Conservation (phyloP, 768 basidiomycete species). For the Boletus pseudo-olivaceus region DNA sequence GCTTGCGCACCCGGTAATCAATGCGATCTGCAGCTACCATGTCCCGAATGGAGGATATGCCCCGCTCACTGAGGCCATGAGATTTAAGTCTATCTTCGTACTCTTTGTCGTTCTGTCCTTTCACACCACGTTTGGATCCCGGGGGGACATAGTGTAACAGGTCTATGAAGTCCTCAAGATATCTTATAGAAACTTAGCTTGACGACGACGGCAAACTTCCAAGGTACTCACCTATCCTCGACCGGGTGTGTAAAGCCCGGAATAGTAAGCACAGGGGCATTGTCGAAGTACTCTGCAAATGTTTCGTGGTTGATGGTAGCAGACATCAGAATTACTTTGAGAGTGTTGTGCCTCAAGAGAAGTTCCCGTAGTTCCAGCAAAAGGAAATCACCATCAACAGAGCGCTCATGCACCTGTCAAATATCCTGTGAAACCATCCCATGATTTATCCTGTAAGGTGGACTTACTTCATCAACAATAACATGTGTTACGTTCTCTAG, state of each 20-base stretch:
- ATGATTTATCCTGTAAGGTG: neutral
- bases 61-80: conserved; percentile 50
- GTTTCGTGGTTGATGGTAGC: conserved; percentile 90
- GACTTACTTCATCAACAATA: conserved; percentile 80
- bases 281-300: conserved; percentile 79
- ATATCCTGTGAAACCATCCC: neutral
- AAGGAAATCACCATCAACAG: conserved; percentile 87
- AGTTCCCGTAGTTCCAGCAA: conserved; percentile 81
- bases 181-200: conserved; percentile 41
- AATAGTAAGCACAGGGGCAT: conserved; percentile 78
- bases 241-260: conserved; percentile 83
- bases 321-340: conserved; percentile 89
- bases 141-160: conserved; percentile 53
- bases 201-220: neutral
- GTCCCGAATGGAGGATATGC: conserved; percentile 53
- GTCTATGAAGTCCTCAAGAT: conserved; percentile 77
- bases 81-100: conserved; percentile 47
- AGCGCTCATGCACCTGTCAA: conserved; percentile 81
- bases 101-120: conserved; percentile 34
- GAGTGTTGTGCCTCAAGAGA: conserved; percentile 52
- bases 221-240: conserved; percentile 54
- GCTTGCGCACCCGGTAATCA: conserved; percentile 59
- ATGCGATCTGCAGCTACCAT: conserved; percentile 60
- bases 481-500: conserved; percentile 76
- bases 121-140: conserved; percentile 30